Conservation (phyloP, 768 basidiomycete species). For the Chiua virens region DNA sequence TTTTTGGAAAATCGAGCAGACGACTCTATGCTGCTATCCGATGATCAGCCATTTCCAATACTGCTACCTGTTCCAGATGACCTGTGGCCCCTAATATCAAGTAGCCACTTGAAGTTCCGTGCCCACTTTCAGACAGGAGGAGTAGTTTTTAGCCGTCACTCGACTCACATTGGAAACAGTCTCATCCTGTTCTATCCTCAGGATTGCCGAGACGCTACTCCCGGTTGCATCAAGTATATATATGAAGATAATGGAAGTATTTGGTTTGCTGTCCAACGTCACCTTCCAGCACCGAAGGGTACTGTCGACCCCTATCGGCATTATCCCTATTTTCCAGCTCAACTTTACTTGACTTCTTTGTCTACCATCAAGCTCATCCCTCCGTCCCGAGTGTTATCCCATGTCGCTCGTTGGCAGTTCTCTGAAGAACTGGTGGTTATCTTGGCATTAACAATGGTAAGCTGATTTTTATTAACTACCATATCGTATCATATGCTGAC, state of each 20-base stretch:
- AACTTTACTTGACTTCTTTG: neutral
- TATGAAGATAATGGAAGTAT: neutral
- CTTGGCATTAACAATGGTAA: too few relatives aligned
- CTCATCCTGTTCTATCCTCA: neutral
- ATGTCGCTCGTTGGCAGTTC: too few relatives aligned
- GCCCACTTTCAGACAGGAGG: neutral
- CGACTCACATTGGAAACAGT: neutral
- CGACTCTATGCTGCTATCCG: neutral
- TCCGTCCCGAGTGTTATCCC: too few relatives aligned
- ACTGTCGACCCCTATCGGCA: neutral
- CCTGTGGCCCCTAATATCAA: neutral
- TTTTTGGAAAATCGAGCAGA: neutral
- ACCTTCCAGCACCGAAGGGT: neutral
- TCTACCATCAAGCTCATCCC: too few relatives aligned
- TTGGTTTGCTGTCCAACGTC: constrained; percentile 5
- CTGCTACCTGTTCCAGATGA: neutral
- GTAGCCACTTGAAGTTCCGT: neutral
- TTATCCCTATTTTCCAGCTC: constrained; percentile 13
- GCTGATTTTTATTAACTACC: too few relatives aligned
- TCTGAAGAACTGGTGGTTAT: too few relatives aligned
- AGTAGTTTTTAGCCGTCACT: neutral
- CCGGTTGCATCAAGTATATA: constrained; percentile 3
- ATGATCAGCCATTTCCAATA: too few relatives aligned
- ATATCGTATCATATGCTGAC: too few relatives aligned
- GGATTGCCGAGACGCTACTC: neutral